Conservation (phyloP, 2,329 filamentous ascomycete genomes). For the Fusarium torulosum region DNA sequence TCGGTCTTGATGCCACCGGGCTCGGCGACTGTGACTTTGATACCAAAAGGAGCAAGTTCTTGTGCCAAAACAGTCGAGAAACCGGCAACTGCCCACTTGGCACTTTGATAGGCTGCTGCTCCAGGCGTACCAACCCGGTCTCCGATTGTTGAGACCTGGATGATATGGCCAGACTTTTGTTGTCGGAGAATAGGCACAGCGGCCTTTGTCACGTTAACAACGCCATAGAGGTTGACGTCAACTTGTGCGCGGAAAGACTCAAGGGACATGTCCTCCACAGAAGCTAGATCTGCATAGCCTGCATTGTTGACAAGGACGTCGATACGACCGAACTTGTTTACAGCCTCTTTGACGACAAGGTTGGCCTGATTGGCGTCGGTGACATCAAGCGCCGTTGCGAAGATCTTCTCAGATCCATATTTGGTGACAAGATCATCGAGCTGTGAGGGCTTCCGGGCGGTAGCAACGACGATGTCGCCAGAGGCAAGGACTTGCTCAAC, state of each 20-base stretch:
- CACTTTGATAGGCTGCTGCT: slow-evolving; percentile 54
- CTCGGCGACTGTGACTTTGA: slow-evolving; percentile 56
- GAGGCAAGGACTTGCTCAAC: slow-evolving; percentile 53
- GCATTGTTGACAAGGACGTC: slow-evolving; percentile 73
- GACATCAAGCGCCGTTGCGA: slow-evolving; percentile 66
- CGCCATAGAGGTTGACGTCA: slow-evolving; percentile 71
- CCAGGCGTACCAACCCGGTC: slow-evolving; percentile 53
- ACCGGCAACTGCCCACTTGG: slow-evolving; percentile 56
- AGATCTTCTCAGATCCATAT: slow-evolving; percentile 58
- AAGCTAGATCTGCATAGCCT: slow-evolving; percentile 66
- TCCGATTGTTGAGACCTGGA: slow-evolving; percentile 57
- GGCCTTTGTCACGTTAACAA: slow-evolving; percentile 64
- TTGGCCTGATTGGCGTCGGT: slow-evolving; percentile 57
- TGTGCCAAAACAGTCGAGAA: slow-evolving; percentile 54
- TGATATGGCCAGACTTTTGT: slow-evolving; percentile 51
- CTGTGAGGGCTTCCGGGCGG: slow-evolving; percentile 55
- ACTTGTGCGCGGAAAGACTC: slow-evolving; percentile 64
- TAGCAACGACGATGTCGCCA: slow-evolving; percentile 61
- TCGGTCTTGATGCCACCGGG: slow-evolving; percentile 59
- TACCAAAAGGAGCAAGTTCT: slow-evolving; percentile 55
- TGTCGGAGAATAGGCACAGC: slow-evolving; percentile 53
- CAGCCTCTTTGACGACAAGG: slow-evolving; percentile 50
- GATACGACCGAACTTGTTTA: slow-evolving; percentile 64
- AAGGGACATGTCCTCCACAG: slow-evolving; percentile 65
- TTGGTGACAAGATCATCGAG: slow-evolving; percentile 54